phyloP scores from a whole-genome alignment of 2,329 filamentous ascomycete species.

The Tolypocladium ophioglossoides region DNA sequence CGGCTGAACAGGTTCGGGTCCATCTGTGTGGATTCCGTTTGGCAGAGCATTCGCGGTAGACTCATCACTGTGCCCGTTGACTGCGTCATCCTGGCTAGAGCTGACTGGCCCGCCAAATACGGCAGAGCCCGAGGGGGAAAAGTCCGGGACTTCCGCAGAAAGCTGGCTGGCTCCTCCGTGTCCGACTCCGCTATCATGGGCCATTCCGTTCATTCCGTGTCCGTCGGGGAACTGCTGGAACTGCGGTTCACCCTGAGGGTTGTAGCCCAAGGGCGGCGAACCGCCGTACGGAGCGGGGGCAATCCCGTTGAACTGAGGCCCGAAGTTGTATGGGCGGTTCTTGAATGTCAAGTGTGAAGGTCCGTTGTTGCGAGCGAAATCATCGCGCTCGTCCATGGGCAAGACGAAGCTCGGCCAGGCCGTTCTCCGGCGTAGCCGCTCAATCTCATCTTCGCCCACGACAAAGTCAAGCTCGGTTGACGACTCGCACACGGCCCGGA shows the following conservation, averaged over 20 bases:
- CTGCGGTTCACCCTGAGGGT: slow-evolving; percentile 13
- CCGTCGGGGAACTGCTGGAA: slow-evolving; percentile 22
- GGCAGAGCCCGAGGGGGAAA: slow-evolving; percentile 21
- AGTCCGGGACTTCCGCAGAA: slow-evolving; percentile 28
- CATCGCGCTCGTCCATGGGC: slow-evolving; percentile 58
- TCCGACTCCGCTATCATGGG: slow-evolving; percentile 13
- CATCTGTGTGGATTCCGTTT: slow-evolving; percentile 4
- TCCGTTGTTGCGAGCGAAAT: slow-evolving; percentile 64
- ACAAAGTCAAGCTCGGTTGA: slow-evolving; percentile 66
- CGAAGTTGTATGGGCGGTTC: slow-evolving; percentile 18
- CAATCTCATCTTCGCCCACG: slow-evolving; percentile 63
- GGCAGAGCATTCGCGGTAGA: background rate
- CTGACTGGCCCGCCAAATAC: background rate
- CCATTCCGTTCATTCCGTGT: slow-evolving; percentile 23
- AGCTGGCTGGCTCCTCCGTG: slow-evolving; percentile 20
- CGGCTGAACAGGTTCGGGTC: background rate
- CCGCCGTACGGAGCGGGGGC: slow-evolving; percentile 19
- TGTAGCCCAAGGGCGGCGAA: slow-evolving; percentile 17
- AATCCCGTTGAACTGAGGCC: slow-evolving; percentile 21
- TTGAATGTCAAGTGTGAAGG: slow-evolving; percentile 30
- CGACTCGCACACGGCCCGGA: slow-evolving; percentile 65
- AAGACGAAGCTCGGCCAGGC: slow-evolving; percentile 77
- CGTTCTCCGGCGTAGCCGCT: slow-evolving; percentile 64
- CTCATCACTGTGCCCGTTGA: slow-evolving; percentile 5
- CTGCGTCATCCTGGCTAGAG: background rate